Evolutionary conservation across 441 rosid species (phyloP).

Genomic region (Heliophila coronopifolia): DNA sequence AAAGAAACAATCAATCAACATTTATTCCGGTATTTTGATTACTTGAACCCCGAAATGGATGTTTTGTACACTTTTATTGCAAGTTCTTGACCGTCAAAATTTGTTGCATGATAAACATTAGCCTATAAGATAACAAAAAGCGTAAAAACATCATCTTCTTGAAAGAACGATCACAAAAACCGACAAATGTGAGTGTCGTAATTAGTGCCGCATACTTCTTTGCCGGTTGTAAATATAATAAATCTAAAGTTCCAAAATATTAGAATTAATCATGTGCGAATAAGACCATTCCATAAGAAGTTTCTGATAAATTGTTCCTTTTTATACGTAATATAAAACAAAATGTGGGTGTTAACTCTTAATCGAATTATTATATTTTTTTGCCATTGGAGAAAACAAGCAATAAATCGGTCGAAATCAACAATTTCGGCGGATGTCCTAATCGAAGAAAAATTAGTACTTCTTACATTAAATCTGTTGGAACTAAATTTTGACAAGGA

Average conservation of each 20-base stretch:
- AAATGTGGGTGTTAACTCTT: constrained; percentile 9
- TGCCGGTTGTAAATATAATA: too few relatives aligned
- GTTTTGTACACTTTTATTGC: constrained; percentile 95
- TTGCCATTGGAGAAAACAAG: constrained; percentile 14
- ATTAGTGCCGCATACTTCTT: too few relatives aligned
- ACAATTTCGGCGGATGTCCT: constrained; percentile 21
- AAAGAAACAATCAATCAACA: not conserved
- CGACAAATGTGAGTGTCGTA: too few relatives aligned
- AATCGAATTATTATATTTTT: constrained; percentile 7
- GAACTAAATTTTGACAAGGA: too few relatives aligned
- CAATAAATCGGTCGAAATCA: not conserved
- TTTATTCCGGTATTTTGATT: constrained; percentile 21
- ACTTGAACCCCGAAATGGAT: constrained; percentile 83
- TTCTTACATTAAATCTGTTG: not conserved
- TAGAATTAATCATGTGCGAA: too few relatives aligned
- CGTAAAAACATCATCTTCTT: not conserved
- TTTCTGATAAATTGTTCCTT: too few relatives aligned
- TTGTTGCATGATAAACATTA: constrained; percentile 93
- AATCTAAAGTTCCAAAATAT: too few relatives aligned
- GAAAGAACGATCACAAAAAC: too few relatives aligned
- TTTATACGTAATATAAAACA: too few relatives aligned
- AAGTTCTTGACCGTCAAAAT: constrained; percentile 71
- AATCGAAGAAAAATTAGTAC: not conserved
- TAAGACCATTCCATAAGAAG: too few relatives aligned
- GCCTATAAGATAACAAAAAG: constrained; percentile 46